Conservation (phyloP, 2,329 filamentous ascomycete genomes). For the Simplicillium aogashimaense region DNA sequence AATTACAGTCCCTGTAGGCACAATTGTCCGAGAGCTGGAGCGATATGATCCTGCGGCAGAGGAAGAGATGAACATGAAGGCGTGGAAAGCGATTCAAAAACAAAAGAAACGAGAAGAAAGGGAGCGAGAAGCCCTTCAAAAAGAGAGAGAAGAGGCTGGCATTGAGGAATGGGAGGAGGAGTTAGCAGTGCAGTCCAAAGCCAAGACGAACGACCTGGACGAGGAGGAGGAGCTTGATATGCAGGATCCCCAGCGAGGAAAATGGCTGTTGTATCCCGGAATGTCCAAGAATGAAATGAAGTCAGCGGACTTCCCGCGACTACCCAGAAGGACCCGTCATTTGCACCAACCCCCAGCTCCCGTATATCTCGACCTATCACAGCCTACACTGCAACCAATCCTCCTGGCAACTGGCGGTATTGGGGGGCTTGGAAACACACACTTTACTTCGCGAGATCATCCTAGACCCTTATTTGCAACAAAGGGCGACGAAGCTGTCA, state of each 20-base stretch:
- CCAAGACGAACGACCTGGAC: conserved; percentile 3
- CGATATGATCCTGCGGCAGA: conserved; percentile 68
- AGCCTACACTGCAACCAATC: conserved; percentile 73
- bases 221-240: conserved; percentile 29
- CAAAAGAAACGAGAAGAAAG: conserved; percentile 12
- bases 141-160: conserved; percentile 15
- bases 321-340: conserved; percentile 40
- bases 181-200: background rate
- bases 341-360: conserved; percentile 63
- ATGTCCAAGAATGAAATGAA: conserved; percentile 60
- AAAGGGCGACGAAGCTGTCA: conserved; percentile 70
- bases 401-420: conserved; percentile 80
- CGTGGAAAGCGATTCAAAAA: conserved; percentile 22
- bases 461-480: conserved; percentile 80
- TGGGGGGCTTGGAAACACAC: conserved; percentile 86
- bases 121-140: conserved; percentile 9
- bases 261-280: conserved; percentile 82
- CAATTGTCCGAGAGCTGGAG: conserved; percentile 74
- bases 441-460: conserved; percentile 72
- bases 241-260: conserved; percentile 46
- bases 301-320: conserved; percentile 35
- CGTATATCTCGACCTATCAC: conserved; percentile 62
- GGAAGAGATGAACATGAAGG: conserved; percentile 33
- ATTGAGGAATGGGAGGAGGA: conserved; percentile 23
- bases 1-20: conserved; percentile 86